Evolutionary conservation across 352 stramenopile species (phyloP), one percentile per base, ranked within the genome.

Genomic region (Phytopythium helicoides): DNA sequence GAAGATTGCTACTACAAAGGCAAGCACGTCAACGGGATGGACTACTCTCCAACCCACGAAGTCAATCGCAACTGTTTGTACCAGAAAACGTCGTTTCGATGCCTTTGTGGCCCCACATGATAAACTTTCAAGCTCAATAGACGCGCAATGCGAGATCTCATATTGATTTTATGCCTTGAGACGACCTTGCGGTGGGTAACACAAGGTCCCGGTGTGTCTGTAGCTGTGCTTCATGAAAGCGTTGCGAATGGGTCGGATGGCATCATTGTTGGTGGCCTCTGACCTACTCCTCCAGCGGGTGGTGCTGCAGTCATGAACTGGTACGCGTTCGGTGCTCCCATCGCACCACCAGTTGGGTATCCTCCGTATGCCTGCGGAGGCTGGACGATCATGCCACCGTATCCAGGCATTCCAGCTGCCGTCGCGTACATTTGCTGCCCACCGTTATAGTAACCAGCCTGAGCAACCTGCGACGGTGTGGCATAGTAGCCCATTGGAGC

Each of bases 21-120:
- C 33, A 87, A 75, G 0, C 66, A 66, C 47, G 66, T 67, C 0
- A 66, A 75, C 45, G 82, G 82, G 19, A 81, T 63, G 54, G 42
- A 76, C 7, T 47, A 83, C 0, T 68, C 82, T 41, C 87, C 80
- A 36, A 41, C 77, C 9, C 78, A 90, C 49, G 69, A 78, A 4
- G 73, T 91, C 21, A 93, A 93, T 50, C 73, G 67, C 38, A 87
- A 91, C 52, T 93, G 82, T 39, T 47, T 91, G 49, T 77, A 81
- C 38, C 73, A 89, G 49, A 88, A 87, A 50, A 82, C 76, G 2
- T 74, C 71, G 4, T 68, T 89, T 45, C 58, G 42, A 11, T 92
- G 82, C 36, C 38, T 87, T 12, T 92, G 82, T 31, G 82, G 82
- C 16, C 79, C 82, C 14, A 90, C 68, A 21, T 92, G 55, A 83